Conservation (phyloP, 2,329 filamentous ascomycete species). For the Fusarium devonianum region DNA sequence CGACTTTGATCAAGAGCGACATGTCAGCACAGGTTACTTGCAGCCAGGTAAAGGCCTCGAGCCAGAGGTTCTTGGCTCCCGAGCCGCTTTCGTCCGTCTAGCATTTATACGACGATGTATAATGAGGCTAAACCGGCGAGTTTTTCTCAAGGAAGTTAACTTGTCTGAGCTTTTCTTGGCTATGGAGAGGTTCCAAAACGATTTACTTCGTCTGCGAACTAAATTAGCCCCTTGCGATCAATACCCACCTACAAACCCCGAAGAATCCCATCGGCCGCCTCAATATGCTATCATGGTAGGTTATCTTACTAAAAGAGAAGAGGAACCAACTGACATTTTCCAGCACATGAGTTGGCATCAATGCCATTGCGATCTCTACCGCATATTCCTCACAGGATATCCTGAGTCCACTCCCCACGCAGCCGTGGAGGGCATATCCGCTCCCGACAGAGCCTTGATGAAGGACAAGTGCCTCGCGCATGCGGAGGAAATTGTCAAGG, state of each 20-base stretch:
- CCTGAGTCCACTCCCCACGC: slow-evolving; percentile 50
- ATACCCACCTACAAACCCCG: slow-evolving; percentile 27
- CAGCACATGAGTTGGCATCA: slow-evolving; percentile 50
- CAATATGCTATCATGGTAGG: slow-evolving; percentile 37
- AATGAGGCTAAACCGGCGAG: slow-evolving; percentile 37
- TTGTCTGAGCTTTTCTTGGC: slow-evolving; percentile 35
- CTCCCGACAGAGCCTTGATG: slow-evolving; percentile 33
- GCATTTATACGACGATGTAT: slow-evolving; percentile 35
- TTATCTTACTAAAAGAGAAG: rapidly evolving
- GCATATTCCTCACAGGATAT: slow-evolving; percentile 51
- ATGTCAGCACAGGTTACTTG: slow-evolving; percentile 35
- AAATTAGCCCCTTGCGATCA: slow-evolving; percentile 33
- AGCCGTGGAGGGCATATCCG: slow-evolving; percentile 41
- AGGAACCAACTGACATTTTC: not conserved
- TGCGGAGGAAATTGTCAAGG: slow-evolving; percentile 48
- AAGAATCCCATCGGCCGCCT: slow-evolving; percentile 27
- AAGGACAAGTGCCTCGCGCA: slow-evolving; percentile 48
- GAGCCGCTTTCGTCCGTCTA: slow-evolving; percentile 37
- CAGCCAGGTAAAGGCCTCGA: slow-evolving; percentile 39
- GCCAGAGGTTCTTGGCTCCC: slow-evolving; percentile 32
- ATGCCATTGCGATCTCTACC: slow-evolving; percentile 54
- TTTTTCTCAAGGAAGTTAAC: slow-evolving; percentile 37
- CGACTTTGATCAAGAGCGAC: slow-evolving; percentile 34
- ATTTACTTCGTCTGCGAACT: slow-evolving; percentile 34
- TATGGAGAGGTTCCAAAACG: slow-evolving; percentile 40